phyloP scores from a whole-genome alignment of 768 basidiomycete species.

The Suillus discolor region DNA sequence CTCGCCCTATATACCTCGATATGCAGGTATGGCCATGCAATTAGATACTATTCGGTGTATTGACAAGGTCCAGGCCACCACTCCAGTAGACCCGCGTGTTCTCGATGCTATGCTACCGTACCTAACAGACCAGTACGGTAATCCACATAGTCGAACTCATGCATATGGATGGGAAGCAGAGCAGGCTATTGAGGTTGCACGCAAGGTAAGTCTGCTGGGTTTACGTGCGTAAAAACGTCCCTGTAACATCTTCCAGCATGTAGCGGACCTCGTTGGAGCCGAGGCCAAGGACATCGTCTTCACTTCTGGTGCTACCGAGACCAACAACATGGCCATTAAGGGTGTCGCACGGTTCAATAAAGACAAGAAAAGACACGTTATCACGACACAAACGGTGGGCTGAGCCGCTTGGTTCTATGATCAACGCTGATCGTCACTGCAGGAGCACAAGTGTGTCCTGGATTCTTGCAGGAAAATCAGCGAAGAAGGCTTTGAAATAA shows the following conservation, averaged over 20 bases:
- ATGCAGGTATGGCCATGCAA: slow-evolving; percentile 71
- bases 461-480: slow-evolving; percentile 95
- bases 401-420: neutral
- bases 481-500: slow-evolving; percentile 97
- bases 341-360: slow-evolving; percentile 95
- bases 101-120: slow-evolving; percentile 97
- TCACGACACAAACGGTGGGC: slow-evolving; percentile 91
- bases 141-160: slow-evolving; percentile 97
- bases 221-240: neutral
- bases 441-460: slow-evolving; percentile 99
- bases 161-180: slow-evolving; percentile 99
- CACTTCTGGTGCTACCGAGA: slow-evolving; percentile 97
- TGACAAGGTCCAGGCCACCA: slow-evolving; percentile 72
- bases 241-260: slow-evolving; percentile 51
- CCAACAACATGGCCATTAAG: slow-evolving; percentile 97
- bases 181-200: slow-evolving; percentile 87
- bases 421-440: slow-evolving; percentile 8
- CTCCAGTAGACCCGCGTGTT: slow-evolving; percentile 95
- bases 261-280: slow-evolving; percentile 92
- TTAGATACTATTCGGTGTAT: slow-evolving; percentile 12
- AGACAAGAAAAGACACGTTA: slow-evolving; percentile 90
- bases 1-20: slow-evolving; percentile 94
- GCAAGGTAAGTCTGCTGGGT: slow-evolving; percentile 56
- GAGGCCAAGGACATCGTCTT: slow-evolving; percentile 95
- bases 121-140: slow-evolving; percentile 94